These are phyloP conservation scores for Gryganskiella cystojenkinii DNA, from an alignment of 192 early-diverging fungal genomes.

Conservation along the genomic window DNA sequence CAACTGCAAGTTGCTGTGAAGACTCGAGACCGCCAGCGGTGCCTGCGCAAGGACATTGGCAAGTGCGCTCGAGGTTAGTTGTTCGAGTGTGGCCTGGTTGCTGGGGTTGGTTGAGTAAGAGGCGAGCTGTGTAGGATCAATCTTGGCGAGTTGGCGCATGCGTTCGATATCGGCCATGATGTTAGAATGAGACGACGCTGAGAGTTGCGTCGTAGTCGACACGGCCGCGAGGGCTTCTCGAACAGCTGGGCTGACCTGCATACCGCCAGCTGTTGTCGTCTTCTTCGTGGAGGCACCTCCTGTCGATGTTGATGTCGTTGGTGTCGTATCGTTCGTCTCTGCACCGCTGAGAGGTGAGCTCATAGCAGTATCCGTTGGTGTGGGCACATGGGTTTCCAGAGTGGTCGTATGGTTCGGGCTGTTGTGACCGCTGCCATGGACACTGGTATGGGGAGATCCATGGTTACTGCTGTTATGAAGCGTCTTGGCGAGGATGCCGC, in stretches of 20 bases:
- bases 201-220: slow-evolving; percentile 27
- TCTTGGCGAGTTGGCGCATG: slow-evolving; percentile 46
- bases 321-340: neutral
- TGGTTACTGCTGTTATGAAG: slow-evolving; percentile 5
- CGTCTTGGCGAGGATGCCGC: slow-evolving; percentile 29
- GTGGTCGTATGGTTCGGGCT: slow-evolving; percentile 22
- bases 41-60: slow-evolving; percentile 47
- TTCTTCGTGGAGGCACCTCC: neutral
- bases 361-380: neutral
- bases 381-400: slow-evolving; percentile 16
- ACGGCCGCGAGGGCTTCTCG: slow-evolving; percentile 9
- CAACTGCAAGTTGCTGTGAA: slow-evolving; percentile 30
- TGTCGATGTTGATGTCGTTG: neutral
- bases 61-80: slow-evolving; percentile 45
- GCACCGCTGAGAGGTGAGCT: slow-evolving; percentile 1
- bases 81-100: slow-evolving; percentile 48
- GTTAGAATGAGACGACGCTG: slow-evolving; percentile 29
- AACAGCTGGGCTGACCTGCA: slow-evolving; percentile 12
- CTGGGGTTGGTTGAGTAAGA: slow-evolving; percentile 52
- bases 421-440: slow-evolving; percentile 12
- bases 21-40: slow-evolving; percentile 5
- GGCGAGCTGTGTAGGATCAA: slow-evolving; percentile 37
- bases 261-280: neutral
- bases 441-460: slow-evolving; percentile 10
- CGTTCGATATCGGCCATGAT: slow-evolving; percentile 48